These are phyloP conservation scores for Purpureocillium takamizusanense DNA, from an alignment of 2,329 filamentous ascomycete genomes.

Conservation along the genomic window DNA sequence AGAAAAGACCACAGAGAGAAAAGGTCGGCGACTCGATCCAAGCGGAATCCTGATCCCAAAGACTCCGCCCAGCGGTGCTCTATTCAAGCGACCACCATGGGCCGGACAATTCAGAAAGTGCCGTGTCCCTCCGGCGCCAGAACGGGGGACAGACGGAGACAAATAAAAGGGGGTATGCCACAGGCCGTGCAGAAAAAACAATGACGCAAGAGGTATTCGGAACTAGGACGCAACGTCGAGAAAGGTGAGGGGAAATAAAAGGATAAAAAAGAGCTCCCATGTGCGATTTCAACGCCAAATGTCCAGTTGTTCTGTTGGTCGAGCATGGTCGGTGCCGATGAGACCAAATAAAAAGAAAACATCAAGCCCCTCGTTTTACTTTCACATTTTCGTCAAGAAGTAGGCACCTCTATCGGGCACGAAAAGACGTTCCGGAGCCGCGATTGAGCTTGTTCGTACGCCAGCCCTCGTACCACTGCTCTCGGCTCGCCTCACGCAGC, in stretches of 20 bases:
- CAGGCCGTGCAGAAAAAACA: constrained; percentile 1
- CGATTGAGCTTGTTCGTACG: constrained; percentile 60
- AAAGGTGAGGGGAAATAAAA: not conserved
- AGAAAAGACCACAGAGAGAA: constrained; percentile 7
- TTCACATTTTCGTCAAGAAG: not conserved
- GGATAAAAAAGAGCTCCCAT: not conserved
- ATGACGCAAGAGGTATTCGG: too few relatives aligned
- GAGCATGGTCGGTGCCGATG: not conserved
- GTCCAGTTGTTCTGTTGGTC: not conserved
- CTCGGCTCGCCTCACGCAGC: constrained; percentile 79
- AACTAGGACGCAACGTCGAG: too few relatives aligned
- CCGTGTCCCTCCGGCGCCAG: not conserved
- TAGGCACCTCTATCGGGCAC: constrained; percentile 13
- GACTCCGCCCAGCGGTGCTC: not conserved
- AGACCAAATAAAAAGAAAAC: not conserved
- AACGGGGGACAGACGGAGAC: not conserved
- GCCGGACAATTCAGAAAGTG: not conserved
- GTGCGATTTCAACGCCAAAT: not conserved
- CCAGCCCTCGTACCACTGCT: constrained; percentile 95
- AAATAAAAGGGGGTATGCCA: constrained; percentile 2
- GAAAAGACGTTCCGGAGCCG: too few relatives aligned
- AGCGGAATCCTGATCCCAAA: not conserved
- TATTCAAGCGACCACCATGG: constrained; percentile 7
- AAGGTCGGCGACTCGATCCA: constrained; percentile 1
- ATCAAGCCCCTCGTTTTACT: not conserved